Evolutionary conservation across 257 asterid genomes (phyloP).

Genomic region (Solanum sitiens): DNA sequence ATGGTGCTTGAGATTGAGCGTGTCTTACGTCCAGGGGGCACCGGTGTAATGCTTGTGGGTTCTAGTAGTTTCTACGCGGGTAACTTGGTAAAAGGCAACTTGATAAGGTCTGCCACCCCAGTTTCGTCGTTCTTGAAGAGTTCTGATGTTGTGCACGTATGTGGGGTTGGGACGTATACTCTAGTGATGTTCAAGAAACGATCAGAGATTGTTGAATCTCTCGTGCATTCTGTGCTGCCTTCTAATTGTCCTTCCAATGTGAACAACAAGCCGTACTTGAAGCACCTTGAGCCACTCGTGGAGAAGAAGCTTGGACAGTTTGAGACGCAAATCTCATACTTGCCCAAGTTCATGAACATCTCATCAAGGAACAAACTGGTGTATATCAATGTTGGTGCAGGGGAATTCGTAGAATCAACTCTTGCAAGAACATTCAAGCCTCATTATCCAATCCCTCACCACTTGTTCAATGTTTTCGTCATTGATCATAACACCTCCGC

Average conservation of each 20-base stretch:
- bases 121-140: slow-evolving; percentile 44
- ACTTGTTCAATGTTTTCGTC: slow-evolving; percentile 40
- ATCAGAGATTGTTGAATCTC: slow-evolving; percentile 19
- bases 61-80: slow-evolving; percentile 29
- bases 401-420: slow-evolving; percentile 41
- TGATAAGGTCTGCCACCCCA: slow-evolving; percentile 39
- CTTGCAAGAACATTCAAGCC: slow-evolving; percentile 28
- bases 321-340: slow-evolving; percentile 25
- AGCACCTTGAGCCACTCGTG: slow-evolving; percentile 48
- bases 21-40: slow-evolving; percentile 70
- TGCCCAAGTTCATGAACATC: slow-evolving; percentile 54
- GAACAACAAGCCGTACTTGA: slow-evolving; percentile 49
- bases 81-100: slow-evolving; percentile 25
- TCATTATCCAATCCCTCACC: slow-evolving; percentile 32
- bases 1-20: slow-evolving; percentile 82
- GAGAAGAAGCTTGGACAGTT: neutral
- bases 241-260: slow-evolving; percentile 46
- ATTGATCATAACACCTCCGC: slow-evolving; percentile 65
- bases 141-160: slow-evolving; percentile 48
- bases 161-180: slow-evolving; percentile 34
- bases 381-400: slow-evolving; percentile 65
- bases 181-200: slow-evolving; percentile 63
- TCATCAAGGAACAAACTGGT: slow-evolving; percentile 64
- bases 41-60: slow-evolving; percentile 60
- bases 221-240: slow-evolving; percentile 49